A percentile compares a stretch with the other conserved stretches of the same genome.
phyloP scores from a whole-genome alignment of 805 yeast genomes.

The Yamadazyma akitaensis region DNA sequence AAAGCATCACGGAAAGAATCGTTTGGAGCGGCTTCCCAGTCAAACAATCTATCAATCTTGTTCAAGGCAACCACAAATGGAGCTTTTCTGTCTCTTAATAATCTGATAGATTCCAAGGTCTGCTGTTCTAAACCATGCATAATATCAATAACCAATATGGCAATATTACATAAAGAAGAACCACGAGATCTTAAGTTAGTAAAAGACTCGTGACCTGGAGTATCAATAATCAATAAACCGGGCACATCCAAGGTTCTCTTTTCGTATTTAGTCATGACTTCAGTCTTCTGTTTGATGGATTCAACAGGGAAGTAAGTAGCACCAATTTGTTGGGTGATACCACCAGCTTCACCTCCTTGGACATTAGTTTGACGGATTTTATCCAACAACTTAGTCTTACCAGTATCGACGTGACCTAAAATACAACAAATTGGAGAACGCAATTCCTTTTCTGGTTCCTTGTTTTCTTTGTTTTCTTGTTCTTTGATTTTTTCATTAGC shows the following conservation, averaged over 20 bases:
- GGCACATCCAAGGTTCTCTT: conserved; percentile 90
- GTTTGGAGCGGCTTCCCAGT: conserved; percentile 88
- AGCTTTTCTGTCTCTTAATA: conserved; percentile 94
- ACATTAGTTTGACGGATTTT: conserved; percentile 98
- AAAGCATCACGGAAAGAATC: conserved; percentile 95
- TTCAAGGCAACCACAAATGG: conserved; percentile 97
- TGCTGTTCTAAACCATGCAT: conserved; percentile 99
- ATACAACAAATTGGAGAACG: conserved; percentile 99
- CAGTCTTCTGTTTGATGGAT: conserved; percentile 86
- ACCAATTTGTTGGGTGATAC: conserved; percentile 99
- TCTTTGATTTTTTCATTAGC: conserved; percentile 29
- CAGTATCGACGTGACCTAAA: conserved; percentile 99
- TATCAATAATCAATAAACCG: conserved; percentile 93
- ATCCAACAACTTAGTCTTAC: conserved; percentile 95
- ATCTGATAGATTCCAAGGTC: conserved; percentile 88
- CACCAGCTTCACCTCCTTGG: conserved; percentile 99
- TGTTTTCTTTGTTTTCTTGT: conserved; percentile 21
- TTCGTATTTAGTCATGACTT: conserved; percentile 83
- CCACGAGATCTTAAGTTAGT: conserved; percentile 97
- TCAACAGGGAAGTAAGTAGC: conserved; percentile 99
- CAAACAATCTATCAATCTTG: conserved; percentile 96
- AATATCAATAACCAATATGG: conserved; percentile 95
- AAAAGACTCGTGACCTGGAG: conserved; percentile 99
- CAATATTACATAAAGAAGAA: conserved; percentile 98
- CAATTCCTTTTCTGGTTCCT: conserved; percentile 48